Base-by-base conservation (phyloP, 176 grass and related monocot species). In the Zea luxurians region DNA sequence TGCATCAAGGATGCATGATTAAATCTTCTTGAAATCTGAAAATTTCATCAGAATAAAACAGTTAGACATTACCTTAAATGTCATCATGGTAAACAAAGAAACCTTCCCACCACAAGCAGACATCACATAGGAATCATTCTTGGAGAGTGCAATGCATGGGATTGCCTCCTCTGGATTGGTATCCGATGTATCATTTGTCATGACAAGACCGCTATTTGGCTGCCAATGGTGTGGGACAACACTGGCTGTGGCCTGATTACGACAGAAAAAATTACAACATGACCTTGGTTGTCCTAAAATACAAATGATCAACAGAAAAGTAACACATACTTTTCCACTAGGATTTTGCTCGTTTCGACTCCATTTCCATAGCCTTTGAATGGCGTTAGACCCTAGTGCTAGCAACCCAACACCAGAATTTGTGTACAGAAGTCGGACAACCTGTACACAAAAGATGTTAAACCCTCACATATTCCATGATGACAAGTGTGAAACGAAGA, bases 11-110 rank as follows among this genome's bases (percentile, higher is more conserved):
- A 85, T 60, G 61, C 73, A 85, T 40, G 9, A 69, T 66, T 13
- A 81, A 58, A 76, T 37, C n/a, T 57, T 68, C 4, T 40, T 78
- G 13, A 46, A 70, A 36, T 70, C 13, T 80, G 42, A 59, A 60
- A 46, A 65, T 16, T 70, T 20, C 49, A 71, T 60, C 20, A 49
- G 48, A 42, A 75, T 59, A 71, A 90, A 34, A 73, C 63, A 52
- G 73, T 74, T 55, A 58, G 72, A 44, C 17, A 53, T 84, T 82
- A 98, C 95, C 91, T 94, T 94, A 84, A 98, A 98, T 73, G 89
- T 94, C 91, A 90, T 98, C 95, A 98, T 98, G 83, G 94, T 98
- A 86, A 98, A 98, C 64, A 98, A 85, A 75, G 95, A 94, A 76
- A 94, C 91, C 83, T 98, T 98, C 77, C 95, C 95, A 78, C 91